phyloP scores from a whole-genome alignment of 2,329 filamentous ascomycete genomes.

The Aspergillus sp. region DNA sequence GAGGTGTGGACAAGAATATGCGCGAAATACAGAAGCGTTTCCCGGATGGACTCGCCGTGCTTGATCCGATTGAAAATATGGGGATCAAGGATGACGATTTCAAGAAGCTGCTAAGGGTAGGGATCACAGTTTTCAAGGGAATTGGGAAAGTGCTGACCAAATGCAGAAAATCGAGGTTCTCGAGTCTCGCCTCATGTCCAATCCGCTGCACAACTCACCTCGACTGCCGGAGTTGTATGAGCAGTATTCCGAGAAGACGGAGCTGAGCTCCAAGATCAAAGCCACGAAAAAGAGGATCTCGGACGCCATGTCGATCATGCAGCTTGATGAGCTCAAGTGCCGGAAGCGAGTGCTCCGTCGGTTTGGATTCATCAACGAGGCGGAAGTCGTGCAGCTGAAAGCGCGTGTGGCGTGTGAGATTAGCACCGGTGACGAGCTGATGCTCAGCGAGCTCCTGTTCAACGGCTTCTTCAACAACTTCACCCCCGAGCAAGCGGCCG shows the following conservation, averaged over 20 bases:
- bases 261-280: conserved; percentile 70
- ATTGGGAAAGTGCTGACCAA: conserved; percentile 10
- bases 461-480: conserved; percentile 98
- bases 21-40: conserved; percentile 78
- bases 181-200: conserved; percentile 78
- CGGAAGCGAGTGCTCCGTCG: conserved; percentile 91
- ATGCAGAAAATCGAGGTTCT: conserved; percentile 86
- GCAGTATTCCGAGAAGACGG: conserved; percentile 74
- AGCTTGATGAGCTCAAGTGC: conserved; percentile 92
- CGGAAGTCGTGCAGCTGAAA: conserved; percentile 92
- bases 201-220: conserved; percentile 85
- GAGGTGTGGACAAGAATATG: conserved; percentile 57
- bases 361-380: conserved; percentile 89
- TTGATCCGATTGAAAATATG: conserved; percentile 97
- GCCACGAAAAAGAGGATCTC: conserved; percentile 77
- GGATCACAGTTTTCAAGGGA: conserved; percentile 8
- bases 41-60: conserved; percentile 76
- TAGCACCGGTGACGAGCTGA: conserved; percentile 87
- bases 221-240: conserved; percentile 76
- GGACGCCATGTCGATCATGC: conserved; percentile 76
- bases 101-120: conserved; percentile 69
- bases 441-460: conserved; percentile 87
- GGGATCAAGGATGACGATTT: conserved; percentile 84
- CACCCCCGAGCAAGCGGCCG: conserved; percentile 74
- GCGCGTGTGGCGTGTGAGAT: conserved; percentile 97